These are phyloP conservation scores for Fusarium concolor DNA, from an alignment of 2,329 filamentous ascomycete species.

Conservation along the genomic window DNA sequence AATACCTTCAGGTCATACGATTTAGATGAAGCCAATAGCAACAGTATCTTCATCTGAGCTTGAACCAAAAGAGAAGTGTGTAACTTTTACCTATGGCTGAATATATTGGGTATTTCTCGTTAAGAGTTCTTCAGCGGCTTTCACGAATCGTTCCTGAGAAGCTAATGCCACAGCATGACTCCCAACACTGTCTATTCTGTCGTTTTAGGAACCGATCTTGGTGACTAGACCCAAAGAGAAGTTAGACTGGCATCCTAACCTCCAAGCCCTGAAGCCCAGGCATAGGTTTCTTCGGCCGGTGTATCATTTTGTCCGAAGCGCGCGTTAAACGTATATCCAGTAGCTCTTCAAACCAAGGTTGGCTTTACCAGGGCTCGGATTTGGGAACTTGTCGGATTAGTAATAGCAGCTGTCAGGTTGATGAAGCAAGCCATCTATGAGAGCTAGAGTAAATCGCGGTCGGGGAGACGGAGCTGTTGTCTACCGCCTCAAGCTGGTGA, in stretches of 20 bases:
- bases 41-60: too few relatives aligned
- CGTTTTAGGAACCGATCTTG: too few relatives aligned
- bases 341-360: neutral
- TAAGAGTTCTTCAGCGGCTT: neutral
- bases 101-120: rapidly evolving
- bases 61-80: too few relatives aligned
- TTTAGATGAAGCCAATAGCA: too few relatives aligned
- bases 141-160: neutral
- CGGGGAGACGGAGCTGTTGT: too few relatives aligned
- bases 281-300: rapidly evolving
- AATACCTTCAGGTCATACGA: too few relatives aligned
- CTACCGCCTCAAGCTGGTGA: neutral
- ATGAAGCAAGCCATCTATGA: neutral
- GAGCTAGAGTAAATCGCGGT: neutral
- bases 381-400: rapidly evolving
- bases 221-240: too few relatives aligned
- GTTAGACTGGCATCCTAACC: too few relatives aligned
- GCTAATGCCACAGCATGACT: neutral
- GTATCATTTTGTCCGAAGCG: neutral
- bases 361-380: too few relatives aligned
- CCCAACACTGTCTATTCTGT: neutral
- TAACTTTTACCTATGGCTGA: neutral
- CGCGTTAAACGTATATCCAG: neutral
- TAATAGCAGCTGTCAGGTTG: neutral
- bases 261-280: neutral